Base-by-base conservation (phyloP, 1,284 basidiomycete genomes). In the Athelia psychrophila region DNA sequence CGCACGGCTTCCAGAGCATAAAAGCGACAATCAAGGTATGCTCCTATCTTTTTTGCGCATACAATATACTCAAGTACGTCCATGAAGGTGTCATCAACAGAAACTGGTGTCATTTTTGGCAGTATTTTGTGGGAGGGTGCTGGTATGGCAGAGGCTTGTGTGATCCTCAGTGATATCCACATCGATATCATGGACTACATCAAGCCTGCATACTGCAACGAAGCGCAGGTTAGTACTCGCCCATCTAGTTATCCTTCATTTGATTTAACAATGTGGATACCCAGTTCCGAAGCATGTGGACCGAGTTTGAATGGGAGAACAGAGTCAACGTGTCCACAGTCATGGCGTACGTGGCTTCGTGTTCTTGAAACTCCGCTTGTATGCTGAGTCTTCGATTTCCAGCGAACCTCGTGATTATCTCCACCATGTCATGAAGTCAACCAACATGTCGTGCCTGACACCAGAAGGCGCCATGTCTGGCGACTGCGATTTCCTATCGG, bases 171-270 rank as follows among this genome's bases (percentile, higher is more conserved):
- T 69, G 96, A 98, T 71, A 95, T 98, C 54, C 95, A 98, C 71
- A 93, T 98, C 58, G 97, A 99, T 70, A 98, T 99, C 60, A 96
- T 99, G 91, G 96, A 98, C 70, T 99, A 98, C 71, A 99, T 99
- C 76, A 94, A 97, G 69, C 95, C 96, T 0, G 93, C 95, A 3
- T 92, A 92, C 65, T 97, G 95, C 72, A 97, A 89, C 54, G 96
- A 99, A 70, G 86, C 91, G 27, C 92, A 96, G 82, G 93, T 93
- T 64, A 54, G 79, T 65, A 25, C 19, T 30, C 40, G 44, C 48
- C n/a, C 23, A 16, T 13, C 20, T 23, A 16, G 30, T 23, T 32
- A 2, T 45, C 27, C 18, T 23, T 10, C 10, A 35, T 35, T 35
- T 35, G 10, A 10, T 35, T n/a, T n/a, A n/a, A n/a, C 33, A 35